Evolutionary conservation across 441 rosid species (phyloP).

Genomic region (Gossypium laxum): DNA sequence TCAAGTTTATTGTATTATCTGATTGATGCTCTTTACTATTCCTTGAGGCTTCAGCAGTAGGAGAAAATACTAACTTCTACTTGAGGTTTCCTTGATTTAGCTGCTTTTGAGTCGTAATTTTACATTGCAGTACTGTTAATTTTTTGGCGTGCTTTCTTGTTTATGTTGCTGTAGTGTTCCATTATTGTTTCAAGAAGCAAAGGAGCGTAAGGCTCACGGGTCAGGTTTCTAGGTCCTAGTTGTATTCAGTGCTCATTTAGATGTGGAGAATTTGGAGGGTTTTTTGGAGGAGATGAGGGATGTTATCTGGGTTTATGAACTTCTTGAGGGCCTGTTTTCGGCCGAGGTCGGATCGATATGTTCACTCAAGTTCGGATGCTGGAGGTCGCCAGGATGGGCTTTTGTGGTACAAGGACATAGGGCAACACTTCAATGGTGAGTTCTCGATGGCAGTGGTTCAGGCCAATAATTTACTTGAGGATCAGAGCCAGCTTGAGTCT

Average conservation of each 20-base stretch:
- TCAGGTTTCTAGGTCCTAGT: slow-evolving; percentile 8
- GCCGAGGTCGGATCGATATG: slow-evolving; percentile 62
- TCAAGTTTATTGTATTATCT: background rate
- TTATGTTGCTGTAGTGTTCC: slow-evolving; percentile 8
- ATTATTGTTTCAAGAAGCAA: slow-evolving; percentile 17
- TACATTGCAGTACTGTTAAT: background rate
- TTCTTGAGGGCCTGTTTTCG: slow-evolving; percentile 81
- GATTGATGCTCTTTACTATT: background rate
- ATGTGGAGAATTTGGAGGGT: slow-evolving; percentile 42
- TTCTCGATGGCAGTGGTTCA: slow-evolving; percentile 98
- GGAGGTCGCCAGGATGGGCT: slow-evolving; percentile 82
- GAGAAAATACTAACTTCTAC: background rate
- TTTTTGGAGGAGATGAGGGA: slow-evolving; percentile 88
- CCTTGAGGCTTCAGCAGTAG: background rate
- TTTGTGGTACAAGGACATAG: slow-evolving; percentile 76
- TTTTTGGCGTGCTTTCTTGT: slow-evolving; percentile 6
- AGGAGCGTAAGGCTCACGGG: slow-evolving; percentile 10
- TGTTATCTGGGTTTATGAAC: slow-evolving; percentile 81
- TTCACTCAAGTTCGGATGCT: slow-evolving; percentile 44
- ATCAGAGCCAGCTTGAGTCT: slow-evolving; percentile 92
- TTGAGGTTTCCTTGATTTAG: background rate
- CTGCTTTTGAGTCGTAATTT: background rate
- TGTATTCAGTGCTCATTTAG: slow-evolving; percentile 18
- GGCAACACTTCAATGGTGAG: slow-evolving; percentile 76
- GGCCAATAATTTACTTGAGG: slow-evolving; percentile 91